Evolutionary conservation across 495 filamentous ascomycete genomes (phyloP).

Genomic region (Cudoniella acicularis): DNA sequence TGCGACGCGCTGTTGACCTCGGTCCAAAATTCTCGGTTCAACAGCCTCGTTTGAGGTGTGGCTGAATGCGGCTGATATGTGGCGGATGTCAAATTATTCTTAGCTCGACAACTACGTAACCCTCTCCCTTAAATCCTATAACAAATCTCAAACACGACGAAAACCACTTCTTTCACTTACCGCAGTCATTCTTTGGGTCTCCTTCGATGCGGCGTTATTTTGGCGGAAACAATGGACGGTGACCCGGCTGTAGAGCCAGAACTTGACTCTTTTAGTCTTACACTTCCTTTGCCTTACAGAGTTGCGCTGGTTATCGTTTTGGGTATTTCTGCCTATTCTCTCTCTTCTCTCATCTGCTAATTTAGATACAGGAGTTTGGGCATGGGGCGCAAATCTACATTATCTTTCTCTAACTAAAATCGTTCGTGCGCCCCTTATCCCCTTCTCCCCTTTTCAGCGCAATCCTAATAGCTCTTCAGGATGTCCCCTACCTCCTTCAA

Average conservation of each 20-base stretch:
- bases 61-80: background rate
- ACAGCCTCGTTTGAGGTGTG: conserved; percentile 1
- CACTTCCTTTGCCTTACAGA: conserved; percentile 82
- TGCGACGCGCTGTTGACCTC: background rate
- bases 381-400: conserved; percentile 84
- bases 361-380: conserved; percentile 69
- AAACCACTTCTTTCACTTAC: conserved; percentile 12
- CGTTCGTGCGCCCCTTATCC: conserved; percentile 37
- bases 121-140: background rate
- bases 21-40: background rate
- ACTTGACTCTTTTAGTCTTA: conserved; percentile 79
- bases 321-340: conserved; percentile 47
- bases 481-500: conserved; percentile 73
- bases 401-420: conserved; percentile 71
- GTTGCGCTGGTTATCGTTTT: conserved; percentile 75
- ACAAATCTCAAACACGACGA: conserved; percentile 1
- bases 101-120: conserved; percentile 6
- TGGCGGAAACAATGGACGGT: conserved; percentile 64
- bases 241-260: conserved; percentile 75
- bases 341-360: conserved; percentile 11
- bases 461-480: conserved; percentile 37
- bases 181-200: conserved; percentile 21
- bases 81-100: conserved; percentile 2
- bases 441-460: background rate
- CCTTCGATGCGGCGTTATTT: conserved; percentile 25